These are phyloP conservation scores for Globisporangium lucens DNA, from an alignment of 352 stramenopile genomes.

Conservation along the genomic window DNA sequence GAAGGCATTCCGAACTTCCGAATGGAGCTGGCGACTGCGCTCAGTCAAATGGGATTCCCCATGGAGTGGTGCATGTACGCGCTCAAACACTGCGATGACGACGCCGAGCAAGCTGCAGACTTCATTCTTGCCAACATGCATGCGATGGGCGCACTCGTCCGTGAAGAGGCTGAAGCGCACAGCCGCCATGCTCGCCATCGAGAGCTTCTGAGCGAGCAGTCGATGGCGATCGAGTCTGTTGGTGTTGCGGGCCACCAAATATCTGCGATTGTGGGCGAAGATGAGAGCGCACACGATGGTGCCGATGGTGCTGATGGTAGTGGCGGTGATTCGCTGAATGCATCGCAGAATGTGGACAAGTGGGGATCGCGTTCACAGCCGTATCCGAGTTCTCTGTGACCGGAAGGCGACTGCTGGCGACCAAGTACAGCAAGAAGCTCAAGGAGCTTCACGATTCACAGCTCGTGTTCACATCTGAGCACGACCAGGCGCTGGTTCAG, in stretches of 20 bases:
- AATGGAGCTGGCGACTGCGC: slow-evolving; percentile 71
- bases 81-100: slow-evolving; percentile 77
- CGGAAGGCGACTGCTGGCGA: slow-evolving; percentile 61
- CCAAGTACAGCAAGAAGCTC: slow-evolving; percentile 67
- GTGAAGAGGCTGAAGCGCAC: slow-evolving; percentile 61
- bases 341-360: slow-evolving; percentile 45
- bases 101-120: slow-evolving; percentile 76
- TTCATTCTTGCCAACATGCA: slow-evolving; percentile 87
- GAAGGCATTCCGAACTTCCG: slow-evolving; percentile 78
- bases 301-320: not conserved
- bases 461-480: slow-evolving; percentile 53
- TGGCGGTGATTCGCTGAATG: slow-evolving; percentile 13
- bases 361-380: slow-evolving; percentile 85
- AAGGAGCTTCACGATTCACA: slow-evolving; percentile 64
- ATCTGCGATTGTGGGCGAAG: slow-evolving; percentile 10
- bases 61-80: slow-evolving; percentile 89
- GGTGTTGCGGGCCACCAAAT: not conserved
- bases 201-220: slow-evolving; percentile 34
- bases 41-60: slow-evolving; percentile 86
- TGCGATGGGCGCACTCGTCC: slow-evolving; percentile 72
- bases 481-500: slow-evolving; percentile 73
- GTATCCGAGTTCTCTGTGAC: slow-evolving; percentile 85
- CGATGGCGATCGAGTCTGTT: not conserved
- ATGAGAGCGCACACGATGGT: slow-evolving; percentile 6
- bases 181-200: slow-evolving; percentile 49